phyloP scores from a whole-genome alignment of 1,139 yeast species.

The Geotrichum klebahnii region DNA sequence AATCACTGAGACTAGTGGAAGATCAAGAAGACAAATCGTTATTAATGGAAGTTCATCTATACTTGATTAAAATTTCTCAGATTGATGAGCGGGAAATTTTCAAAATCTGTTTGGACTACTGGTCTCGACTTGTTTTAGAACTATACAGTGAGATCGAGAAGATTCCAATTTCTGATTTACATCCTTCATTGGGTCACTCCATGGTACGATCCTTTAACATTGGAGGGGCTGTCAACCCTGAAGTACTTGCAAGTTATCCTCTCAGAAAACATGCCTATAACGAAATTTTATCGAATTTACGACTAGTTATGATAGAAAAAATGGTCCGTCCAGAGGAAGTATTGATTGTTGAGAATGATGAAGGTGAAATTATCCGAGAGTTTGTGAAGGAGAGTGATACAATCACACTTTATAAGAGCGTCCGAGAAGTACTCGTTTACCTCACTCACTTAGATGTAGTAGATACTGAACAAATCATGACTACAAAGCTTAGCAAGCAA shows the following conservation, averaged over 20 bases:
- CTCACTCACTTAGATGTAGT: constrained; percentile 91
- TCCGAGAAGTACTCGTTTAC: constrained; percentile 93
- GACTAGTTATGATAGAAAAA: constrained; percentile 88
- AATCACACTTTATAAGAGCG: constrained; percentile 86
- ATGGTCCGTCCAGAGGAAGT: constrained; percentile 99
- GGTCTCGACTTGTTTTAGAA: constrained; percentile 78
- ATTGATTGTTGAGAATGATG: constrained; percentile 92
- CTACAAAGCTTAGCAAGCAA: constrained; percentile 82
- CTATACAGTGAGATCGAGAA: constrained; percentile 82
- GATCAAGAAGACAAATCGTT: constrained; percentile 57
- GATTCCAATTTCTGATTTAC: constrained; percentile 64
- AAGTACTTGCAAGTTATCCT: constrained; percentile 66
- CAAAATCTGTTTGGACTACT: constrained; percentile 91
- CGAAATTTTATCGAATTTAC: constrained; percentile 68
- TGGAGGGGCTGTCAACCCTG: constrained; percentile 90
- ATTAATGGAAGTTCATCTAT: constrained; percentile 67
- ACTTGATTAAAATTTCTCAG: constrained; percentile 77
- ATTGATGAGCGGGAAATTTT: constrained; percentile 94
- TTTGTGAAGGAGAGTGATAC: constrained; percentile 96
- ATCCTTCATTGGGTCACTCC: constrained; percentile 70
- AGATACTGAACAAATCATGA: constrained; percentile 92
- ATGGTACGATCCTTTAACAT: constrained; percentile 42
- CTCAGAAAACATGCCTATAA: constrained; percentile 82
- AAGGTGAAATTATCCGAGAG: constrained; percentile 97
- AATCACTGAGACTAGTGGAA: constrained; percentile 75